phyloP scores from a whole-genome alignment of 805 yeast species.

The Schizosaccharomyces osmophilus region DNA sequence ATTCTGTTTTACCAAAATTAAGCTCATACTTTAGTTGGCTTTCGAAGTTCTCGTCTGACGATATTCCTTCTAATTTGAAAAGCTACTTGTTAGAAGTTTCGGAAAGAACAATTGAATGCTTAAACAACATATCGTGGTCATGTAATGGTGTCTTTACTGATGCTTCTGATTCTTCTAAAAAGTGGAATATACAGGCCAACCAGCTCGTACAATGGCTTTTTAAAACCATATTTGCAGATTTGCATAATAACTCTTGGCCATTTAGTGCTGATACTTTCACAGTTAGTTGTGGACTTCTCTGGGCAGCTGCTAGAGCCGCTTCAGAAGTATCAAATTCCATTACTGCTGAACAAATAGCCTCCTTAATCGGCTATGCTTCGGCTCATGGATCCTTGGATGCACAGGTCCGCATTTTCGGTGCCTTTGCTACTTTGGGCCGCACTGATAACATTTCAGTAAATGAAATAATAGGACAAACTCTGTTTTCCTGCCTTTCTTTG shows the following conservation, averaged over 20 bases:
- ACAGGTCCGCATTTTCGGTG: conserved; percentile 24
- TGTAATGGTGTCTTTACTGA: neutral
- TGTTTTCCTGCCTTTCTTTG: neutral
- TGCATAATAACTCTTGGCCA: neutral
- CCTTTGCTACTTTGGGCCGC: conserved; percentile 23
- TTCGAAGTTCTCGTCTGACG: neutral
- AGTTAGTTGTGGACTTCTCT: neutral
- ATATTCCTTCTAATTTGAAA: neutral
- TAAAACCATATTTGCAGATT: neutral
- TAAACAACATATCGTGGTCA: neutral
- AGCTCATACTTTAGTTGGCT: neutral
- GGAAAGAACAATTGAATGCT: neutral
- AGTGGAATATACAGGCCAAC: neutral
- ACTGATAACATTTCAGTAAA: conserved; percentile 1
- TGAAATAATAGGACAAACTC: conserved; percentile 14
- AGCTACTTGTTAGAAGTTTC: neutral
- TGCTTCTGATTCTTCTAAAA: neutral
- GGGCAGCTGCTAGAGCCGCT: neutral
- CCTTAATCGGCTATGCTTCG: neutral
- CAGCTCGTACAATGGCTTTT: neutral
- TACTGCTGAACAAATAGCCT: neutral
- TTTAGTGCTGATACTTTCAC: neutral
- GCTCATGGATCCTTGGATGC: conserved; percentile 15
- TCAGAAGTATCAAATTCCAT: neutral
- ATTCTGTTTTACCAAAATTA: neutral